Percentiles rank a stretch among this genome's conserved stretches.
phyloP scores from a whole-genome alignment of 345 rosid species.

The Kernera saxatilis region DNA sequence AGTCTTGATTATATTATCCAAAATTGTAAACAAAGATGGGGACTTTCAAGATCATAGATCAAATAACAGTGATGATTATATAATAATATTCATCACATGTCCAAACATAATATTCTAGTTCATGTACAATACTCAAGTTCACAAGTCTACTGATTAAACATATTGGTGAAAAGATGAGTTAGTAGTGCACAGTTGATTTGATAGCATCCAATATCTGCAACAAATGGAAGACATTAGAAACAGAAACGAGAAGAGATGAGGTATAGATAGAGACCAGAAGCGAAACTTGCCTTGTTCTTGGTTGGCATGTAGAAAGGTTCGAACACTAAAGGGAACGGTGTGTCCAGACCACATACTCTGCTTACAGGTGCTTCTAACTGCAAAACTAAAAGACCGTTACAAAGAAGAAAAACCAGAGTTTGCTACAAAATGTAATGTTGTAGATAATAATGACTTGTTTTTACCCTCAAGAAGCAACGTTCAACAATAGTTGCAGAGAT shows the following conservation, averaged over 20 bases:
- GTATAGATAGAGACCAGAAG: background rate
- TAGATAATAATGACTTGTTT: background rate
- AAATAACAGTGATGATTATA: background rate
- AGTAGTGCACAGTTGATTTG: slow-evolving; percentile 62
- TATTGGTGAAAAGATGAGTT: background rate
- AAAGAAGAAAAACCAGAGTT: background rate
- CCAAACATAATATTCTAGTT: background rate
- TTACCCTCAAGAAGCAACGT: slow-evolving; percentile 70
- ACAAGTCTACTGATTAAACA: background rate
- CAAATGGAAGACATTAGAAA: slow-evolving; percentile 3
- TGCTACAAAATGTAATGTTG: background rate
- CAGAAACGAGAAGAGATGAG: background rate
- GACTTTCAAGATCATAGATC: background rate
- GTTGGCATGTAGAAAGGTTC: slow-evolving; percentile 82
- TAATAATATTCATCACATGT: background rate
- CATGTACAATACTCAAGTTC: background rate
- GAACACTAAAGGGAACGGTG: slow-evolving; percentile 86
- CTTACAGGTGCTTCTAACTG: slow-evolving; percentile 85
- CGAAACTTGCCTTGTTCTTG: slow-evolving; percentile 55
- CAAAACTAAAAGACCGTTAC: slow-evolving; percentile 7
- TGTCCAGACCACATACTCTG: slow-evolving; percentile 79
- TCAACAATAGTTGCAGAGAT: slow-evolving; percentile 79
- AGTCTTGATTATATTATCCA: background rate
- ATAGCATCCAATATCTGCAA: slow-evolving; percentile 77
- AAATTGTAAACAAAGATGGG: background rate